Evolutionary conservation across 345 rosid species (phyloP), one percentile per base, ranked within the genome.

Genomic region (Hevea brasiliensis): DNA sequence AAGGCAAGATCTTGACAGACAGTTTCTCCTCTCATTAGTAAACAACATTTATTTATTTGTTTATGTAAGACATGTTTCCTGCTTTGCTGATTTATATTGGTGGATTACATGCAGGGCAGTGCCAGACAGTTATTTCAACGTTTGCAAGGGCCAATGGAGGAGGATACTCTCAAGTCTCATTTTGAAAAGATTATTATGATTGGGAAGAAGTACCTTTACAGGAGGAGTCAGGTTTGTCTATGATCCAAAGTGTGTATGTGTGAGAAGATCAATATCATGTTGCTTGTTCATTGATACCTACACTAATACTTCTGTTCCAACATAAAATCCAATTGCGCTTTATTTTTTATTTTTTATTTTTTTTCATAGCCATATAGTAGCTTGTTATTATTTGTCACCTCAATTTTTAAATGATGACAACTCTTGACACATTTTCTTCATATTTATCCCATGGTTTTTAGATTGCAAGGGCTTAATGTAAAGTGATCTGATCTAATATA

Each of bases 121-220:
- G 99, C 99, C 53, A 87, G 98, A 74, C 98, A 96, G 80, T 83
- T 96, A 85, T 96, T 96, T 86, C 99, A 96, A 79, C 90, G 87
- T 67, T 81, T 96, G 80, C 99, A 90, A 85, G 95, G 95, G 74
- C 99, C 99, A 18, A 91, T 91, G 91, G 97, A 91, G 72, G 99
- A 93, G 85, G 98, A 92, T 76, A 84, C 90, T 57, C 81, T 96
- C 68, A 96, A 91, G 85, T 92, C 94, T 77, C 99, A 96, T 89
- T 96, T 96, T 85, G 95, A 96, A 81, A 90, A 90, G 74, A 91
- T 96, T 64, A 90, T 93, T 76, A 71, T 64, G 69, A 89, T 96
- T 77, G 97, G 92, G 72, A 92, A 91, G 81, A 91, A 87, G 80
- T 85, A 88, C 51, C 93, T 83, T 67, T 75, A 61, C 63, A 66